Evolutionary conservation across 2,329 filamentous ascomycete species (phyloP).

Genomic region (Thelonectria blattea): DNA sequence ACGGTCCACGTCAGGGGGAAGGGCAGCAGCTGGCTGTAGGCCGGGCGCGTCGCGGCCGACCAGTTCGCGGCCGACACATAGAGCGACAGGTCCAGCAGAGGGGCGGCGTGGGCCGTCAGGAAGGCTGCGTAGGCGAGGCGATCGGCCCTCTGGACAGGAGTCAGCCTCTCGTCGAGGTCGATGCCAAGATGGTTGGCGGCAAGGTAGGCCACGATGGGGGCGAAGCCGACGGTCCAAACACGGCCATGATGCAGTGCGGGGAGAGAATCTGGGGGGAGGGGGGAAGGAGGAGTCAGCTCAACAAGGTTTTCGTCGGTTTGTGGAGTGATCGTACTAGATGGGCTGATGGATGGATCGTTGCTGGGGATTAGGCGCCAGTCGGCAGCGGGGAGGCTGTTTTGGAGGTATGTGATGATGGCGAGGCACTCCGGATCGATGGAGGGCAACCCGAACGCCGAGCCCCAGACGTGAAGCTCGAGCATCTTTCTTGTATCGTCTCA

Average conservation of each 20-base stretch:
- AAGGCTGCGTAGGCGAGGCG: slow-evolving; percentile 67
- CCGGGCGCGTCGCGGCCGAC: slow-evolving; percentile 74
- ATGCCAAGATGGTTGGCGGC: slow-evolving; percentile 43
- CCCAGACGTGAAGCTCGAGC: slow-evolving; percentile 84
- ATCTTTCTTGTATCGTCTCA: slow-evolving; percentile 29
- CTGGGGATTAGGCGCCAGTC: slow-evolving; percentile 74
- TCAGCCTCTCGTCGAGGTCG: slow-evolving; percentile 49
- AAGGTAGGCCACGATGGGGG: slow-evolving; percentile 65
- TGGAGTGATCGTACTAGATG: slow-evolving; percentile 64
- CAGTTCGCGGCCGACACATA: slow-evolving; percentile 94
- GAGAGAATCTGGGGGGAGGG: slow-evolving; percentile 53
- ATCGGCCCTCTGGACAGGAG: slow-evolving; percentile 52
- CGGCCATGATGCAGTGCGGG: slow-evolving; percentile 60
- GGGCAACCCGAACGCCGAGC: slow-evolving; percentile 83
- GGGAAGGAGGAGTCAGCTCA: slow-evolving; percentile 24
- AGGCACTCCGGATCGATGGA: slow-evolving; percentile 93
- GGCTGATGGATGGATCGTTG: slow-evolving; percentile 74
- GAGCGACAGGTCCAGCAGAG: slow-evolving; percentile 83
- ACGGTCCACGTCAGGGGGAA: slow-evolving; percentile 91
- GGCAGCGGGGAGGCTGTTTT: slow-evolving; percentile 63
- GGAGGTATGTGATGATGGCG: slow-evolving; percentile 79
- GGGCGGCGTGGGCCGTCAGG: slow-evolving; percentile 74
- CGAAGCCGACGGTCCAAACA: slow-evolving; percentile 65
- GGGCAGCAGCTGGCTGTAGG: slow-evolving; percentile 78
- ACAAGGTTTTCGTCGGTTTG: slow-evolving; percentile 27